Evolutionary conservation across 805 yeast species (phyloP), one percentile per base, ranked within the genome.

Genomic region (Scheffersomyces ergatensis): DNA sequence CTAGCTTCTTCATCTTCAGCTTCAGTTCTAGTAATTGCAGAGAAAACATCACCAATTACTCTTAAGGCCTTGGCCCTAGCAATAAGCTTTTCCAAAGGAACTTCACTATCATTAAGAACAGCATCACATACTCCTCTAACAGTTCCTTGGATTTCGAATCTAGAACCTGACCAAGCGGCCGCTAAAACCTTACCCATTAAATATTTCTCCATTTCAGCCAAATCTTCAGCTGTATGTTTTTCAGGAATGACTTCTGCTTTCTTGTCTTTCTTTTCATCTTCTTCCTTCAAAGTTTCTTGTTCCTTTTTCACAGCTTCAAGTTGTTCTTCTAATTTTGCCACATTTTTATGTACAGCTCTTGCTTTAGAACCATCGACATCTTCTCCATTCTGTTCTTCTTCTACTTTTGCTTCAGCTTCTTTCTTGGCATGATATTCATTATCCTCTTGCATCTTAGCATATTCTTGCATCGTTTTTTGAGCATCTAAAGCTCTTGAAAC

Each of bases 161-260:
- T 83, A 11, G 90, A 81, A 0, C 92, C 89, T 11, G 80, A 80
- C 95, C 95, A 86, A 7, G 93, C 93, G 2, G 90, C 92, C 7
- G 86, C 83, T 26, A 86, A 64, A 15, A 85, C 86, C 58, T 85
- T 86, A 16, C 92, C 93, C 72, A 85, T 81, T 48, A 86, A 63
- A 24, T 82, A 70, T 57, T 84, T 82, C 54, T 85, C 92, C 70
- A 82, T 75, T 45, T 82, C 84, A 2, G 87, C 88, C 18, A 81
- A 46, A 40, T 81, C 84, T 48, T 81, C 86, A 2, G 71, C 70
- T 0, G 84, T 59, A 46, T 70, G 74, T 43, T 65, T 65, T 23
- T 61, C 66, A 0, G 76, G 76, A 6, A 54, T 45, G 29, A 46
- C 46, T 35, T 50, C 52, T 37, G 37, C 39, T 19, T 39, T 47